Evolutionary conservation across 352 stramenopile species (phyloP).

Genomic region (Globisporangium nagaii): DNA sequence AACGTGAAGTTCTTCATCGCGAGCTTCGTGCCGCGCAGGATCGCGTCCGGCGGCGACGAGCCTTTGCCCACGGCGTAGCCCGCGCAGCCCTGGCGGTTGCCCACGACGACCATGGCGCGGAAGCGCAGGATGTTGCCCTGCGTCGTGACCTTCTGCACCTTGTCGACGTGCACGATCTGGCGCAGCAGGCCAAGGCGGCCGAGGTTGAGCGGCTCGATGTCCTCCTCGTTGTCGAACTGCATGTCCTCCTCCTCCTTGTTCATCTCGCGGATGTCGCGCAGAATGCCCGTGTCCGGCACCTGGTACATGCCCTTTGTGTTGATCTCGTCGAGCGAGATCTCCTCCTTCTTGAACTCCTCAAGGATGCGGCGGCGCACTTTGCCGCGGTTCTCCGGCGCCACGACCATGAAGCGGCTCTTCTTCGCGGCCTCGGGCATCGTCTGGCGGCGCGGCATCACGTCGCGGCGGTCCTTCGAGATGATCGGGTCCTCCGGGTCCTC

Average conservation of each 20-base stretch:
- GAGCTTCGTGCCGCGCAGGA: constrained; percentile 84
- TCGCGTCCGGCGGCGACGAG: constrained; percentile 81
- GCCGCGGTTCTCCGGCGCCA: constrained; percentile 68
- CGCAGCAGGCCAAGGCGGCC: constrained; percentile 61
- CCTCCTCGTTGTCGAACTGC: constrained; percentile 56
- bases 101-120: constrained; percentile 90
- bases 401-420: constrained; percentile 72
- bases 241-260: constrained; percentile 70
- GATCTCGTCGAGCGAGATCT: constrained; percentile 53
- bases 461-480: constrained; percentile 58
- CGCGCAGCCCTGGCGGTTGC: constrained; percentile 90
- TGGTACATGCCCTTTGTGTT: constrained; percentile 40
- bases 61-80: constrained; percentile 93
- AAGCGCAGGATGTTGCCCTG: constrained; percentile 92
- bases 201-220: constrained; percentile 61
- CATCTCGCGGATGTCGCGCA: constrained; percentile 63
- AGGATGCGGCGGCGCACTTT: constrained; percentile 72
- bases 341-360: constrained; percentile 76
- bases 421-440: constrained; percentile 65
- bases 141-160: constrained; percentile 86
- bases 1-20: constrained; percentile 94
- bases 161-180: constrained; percentile 81
- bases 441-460: constrained; percentile 57
- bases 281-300: constrained; percentile 48
- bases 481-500: constrained; percentile 61